Evolutionary conservation across 495 filamentous ascomycete species (phyloP).

Genomic region (Hypoxylon subgilvum): DNA sequence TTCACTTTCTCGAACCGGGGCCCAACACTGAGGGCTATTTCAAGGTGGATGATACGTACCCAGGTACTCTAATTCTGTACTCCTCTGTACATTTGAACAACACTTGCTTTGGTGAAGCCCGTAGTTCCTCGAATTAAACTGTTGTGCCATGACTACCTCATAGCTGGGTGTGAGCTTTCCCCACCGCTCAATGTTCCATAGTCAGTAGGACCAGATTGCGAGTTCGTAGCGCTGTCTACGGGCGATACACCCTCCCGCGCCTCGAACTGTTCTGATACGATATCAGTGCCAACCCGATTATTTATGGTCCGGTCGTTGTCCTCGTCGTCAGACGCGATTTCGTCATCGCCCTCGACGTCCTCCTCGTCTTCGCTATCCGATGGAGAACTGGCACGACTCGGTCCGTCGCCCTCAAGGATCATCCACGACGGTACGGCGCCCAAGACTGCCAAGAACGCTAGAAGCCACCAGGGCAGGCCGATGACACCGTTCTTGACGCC

Average conservation of each 20-base stretch:
- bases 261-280: constrained; percentile 2
- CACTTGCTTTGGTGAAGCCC: too few relatives aligned
- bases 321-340: constrained; percentile 12
- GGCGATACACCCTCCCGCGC: not conserved
- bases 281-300: constrained; percentile 4
- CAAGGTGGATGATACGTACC: too few relatives aligned
- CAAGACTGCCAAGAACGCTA: constrained; percentile 63
- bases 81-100: too few relatives aligned
- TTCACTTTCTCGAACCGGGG: too few relatives aligned
- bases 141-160: too few relatives aligned
- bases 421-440: constrained; percentile 72
- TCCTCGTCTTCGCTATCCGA: constrained; percentile 49
- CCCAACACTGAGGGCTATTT: too few relatives aligned
- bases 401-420: constrained; percentile 78
- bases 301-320: constrained; percentile 17
- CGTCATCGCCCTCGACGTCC: constrained; percentile 27
- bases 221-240: not conserved
- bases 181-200: constrained; percentile 18
- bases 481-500: constrained; percentile 75
- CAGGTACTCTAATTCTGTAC: too few relatives aligned
- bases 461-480: constrained; percentile 79
- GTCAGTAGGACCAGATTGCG: not conserved
- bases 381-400: constrained; percentile 47
- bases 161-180: not conserved
- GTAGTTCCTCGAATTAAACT: too few relatives aligned